phyloP scores from a whole-genome alignment of 306 rosid species.

The Psophocarpus tetragonolobus region DNA sequence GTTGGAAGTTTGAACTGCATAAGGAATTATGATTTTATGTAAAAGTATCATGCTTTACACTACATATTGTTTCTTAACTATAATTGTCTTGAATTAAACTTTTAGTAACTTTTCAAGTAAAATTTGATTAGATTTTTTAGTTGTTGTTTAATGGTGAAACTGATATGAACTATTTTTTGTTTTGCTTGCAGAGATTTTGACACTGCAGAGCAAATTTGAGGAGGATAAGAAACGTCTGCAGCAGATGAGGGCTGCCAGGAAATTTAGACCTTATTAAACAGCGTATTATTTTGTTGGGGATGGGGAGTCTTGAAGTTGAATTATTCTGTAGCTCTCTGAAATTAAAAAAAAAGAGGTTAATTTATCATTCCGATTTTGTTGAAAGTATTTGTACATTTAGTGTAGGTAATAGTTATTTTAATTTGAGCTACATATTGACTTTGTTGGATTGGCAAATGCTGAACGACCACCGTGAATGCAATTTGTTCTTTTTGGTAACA shows the following conservation, averaged over 20 bases:
- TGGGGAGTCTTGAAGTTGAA: background rate
- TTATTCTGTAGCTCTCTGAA: background rate
- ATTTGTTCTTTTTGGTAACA: background rate
- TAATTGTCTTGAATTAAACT: background rate
- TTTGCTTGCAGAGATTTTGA: conserved; percentile 72
- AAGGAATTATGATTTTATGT: background rate
- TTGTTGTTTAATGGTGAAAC: background rate
- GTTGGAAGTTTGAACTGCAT: background rate
- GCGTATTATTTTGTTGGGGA: background rate
- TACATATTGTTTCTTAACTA: background rate
- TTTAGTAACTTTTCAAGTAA: background rate
- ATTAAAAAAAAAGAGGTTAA: background rate
- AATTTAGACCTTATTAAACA: conserved; percentile 79
- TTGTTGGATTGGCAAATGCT: background rate
- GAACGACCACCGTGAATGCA: background rate
- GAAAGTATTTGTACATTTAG: background rate
- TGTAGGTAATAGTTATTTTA: background rate
- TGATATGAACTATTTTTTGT: conserved; percentile 23
- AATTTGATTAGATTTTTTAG: background rate
- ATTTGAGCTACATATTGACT: background rate
- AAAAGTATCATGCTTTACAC: background rate
- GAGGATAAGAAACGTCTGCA: conserved; percentile 82
- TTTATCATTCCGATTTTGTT: conserved; percentile 4
- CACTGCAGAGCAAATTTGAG: conserved; percentile 82
- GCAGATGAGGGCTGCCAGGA: conserved; percentile 82